These are phyloP conservation scores for Dendrobium nobile DNA, from an alignment of 106 monocot species.

Conservation along the genomic window DNA sequence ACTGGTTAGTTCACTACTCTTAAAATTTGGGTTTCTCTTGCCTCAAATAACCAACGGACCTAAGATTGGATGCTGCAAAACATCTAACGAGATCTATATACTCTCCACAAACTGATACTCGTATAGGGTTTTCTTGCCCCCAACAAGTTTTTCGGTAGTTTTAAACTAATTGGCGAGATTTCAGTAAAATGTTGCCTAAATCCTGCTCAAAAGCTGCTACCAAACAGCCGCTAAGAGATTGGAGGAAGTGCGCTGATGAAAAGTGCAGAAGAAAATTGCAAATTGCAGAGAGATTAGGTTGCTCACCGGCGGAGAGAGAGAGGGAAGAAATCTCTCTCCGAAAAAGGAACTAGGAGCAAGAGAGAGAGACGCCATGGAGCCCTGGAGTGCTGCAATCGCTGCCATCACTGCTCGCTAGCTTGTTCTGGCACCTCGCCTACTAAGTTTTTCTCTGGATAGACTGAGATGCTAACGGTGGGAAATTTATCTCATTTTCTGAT, in stretches of 20 bases:
- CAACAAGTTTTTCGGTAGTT: neutral
- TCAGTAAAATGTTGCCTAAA: too few species aligned
- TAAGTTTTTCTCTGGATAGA: neutral
- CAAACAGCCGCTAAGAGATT: neutral
- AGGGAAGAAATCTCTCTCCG: conserved; percentile 34
- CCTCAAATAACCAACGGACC: too few species aligned
- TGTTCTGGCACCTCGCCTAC: neutral
- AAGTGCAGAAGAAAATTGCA: neutral
- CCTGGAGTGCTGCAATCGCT: conserved; percentile 52
- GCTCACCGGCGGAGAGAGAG: conserved; percentile 20
- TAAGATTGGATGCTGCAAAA: too few species aligned
- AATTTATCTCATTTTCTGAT: too few species aligned
- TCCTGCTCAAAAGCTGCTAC: too few species aligned
- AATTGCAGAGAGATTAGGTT: neutral
- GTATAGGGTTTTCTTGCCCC: neutral
- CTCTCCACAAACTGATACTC: too few species aligned
- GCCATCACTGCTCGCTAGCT: conserved; percentile 34
- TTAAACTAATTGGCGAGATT: too few species aligned
- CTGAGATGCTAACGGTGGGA: neutral
- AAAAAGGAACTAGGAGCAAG: conserved; percentile 63
- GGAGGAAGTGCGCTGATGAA: neutral
- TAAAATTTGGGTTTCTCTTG: too few species aligned
- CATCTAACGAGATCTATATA: too few species aligned
- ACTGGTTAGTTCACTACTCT: neutral
- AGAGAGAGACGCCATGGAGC: conserved; percentile 75